These are phyloP conservation scores for Beta corolliflora DNA, from an alignment of 179 eudicot species.

Conservation along the genomic window DNA sequence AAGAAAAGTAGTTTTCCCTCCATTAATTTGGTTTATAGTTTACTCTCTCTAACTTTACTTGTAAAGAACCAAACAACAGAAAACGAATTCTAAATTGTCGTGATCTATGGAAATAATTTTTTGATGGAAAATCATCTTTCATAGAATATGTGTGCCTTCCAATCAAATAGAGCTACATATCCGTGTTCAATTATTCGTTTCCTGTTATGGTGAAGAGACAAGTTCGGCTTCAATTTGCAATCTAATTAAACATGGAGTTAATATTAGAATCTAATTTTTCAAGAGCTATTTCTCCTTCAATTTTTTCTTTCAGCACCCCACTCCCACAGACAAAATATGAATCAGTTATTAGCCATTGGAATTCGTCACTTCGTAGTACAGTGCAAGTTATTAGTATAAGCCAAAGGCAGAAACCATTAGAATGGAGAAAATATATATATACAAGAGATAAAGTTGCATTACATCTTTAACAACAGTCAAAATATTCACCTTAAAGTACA, in stretches of 20 bases:
- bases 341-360: background rate
- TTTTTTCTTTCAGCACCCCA: background rate
- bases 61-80: no score
- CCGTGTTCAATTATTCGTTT: background rate
- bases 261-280: background rate
- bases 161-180: background rate
- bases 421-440: background rate
- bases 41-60: no score
- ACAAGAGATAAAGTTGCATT: background rate
- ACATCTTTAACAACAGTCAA: background rate
- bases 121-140: no score
- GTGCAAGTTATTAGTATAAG: background rate
- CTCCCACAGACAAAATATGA: background rate
- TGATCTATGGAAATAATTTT: no score
- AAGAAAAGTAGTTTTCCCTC: no score
- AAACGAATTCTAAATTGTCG: no score
- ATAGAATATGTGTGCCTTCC: no score
- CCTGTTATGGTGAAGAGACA: background rate
- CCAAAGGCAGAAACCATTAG: background rate
- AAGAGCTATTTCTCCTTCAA: background rate
- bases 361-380: background rate
- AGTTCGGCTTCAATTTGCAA: background rate
- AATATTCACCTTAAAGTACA: constrained; percentile 77
- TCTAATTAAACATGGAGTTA: background rate
- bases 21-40: no score